Evolutionary conservation across 441 rosid genomes (phyloP).

Genomic region (Rhodomyrtus psidioides): DNA sequence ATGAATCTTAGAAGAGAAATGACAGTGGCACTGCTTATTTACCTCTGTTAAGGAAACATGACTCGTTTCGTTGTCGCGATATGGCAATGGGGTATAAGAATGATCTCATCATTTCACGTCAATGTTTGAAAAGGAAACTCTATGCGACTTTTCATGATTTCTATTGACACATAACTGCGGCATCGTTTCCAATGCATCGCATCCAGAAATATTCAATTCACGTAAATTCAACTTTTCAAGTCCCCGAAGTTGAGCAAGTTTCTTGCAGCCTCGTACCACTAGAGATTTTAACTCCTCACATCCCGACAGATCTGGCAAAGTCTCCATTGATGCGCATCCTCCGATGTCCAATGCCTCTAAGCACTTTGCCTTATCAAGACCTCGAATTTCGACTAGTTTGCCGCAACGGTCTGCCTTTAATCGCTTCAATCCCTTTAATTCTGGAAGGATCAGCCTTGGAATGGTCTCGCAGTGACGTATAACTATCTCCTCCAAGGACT

Average conservation of each 20-base stretch:
- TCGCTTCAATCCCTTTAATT: no score
- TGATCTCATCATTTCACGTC: neutral
- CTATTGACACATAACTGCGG: no score
- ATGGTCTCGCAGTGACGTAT: no score
- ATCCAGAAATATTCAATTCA: accelerated
- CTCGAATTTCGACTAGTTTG: neutral
- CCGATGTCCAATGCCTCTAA: no score
- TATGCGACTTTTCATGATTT: neutral
- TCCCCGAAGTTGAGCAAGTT: neutral
- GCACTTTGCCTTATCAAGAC: neutral
- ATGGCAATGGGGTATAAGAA: neutral
- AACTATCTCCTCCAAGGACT: no score
- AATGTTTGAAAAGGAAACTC: no score
- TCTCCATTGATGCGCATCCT: no score
- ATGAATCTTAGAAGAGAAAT: neutral
- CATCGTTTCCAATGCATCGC: neutral
- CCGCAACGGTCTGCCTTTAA: no score
- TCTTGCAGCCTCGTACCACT: accelerated
- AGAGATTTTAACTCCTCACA: accelerated
- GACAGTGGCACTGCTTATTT: neutral
- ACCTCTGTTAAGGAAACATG: neutral
- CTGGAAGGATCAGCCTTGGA: no score
- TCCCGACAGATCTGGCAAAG: neutral
- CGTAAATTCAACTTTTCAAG: neutral
- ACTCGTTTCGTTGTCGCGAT: neutral